Evolutionary conservation across 208 protist genomes (phyloP).

Genomic region (Histomonas meleagridis): DNA sequence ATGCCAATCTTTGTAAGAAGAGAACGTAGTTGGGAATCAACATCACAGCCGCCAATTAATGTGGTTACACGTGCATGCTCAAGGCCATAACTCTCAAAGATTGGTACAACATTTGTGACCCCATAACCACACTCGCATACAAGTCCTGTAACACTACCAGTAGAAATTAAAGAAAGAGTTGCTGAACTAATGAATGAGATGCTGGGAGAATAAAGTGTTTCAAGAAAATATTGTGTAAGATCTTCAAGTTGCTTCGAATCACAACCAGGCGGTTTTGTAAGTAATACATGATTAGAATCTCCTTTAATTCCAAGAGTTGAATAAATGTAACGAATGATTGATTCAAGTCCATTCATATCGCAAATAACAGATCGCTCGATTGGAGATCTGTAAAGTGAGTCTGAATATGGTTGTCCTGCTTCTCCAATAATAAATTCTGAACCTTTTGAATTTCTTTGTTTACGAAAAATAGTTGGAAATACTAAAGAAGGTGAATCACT

Average conservation of each 20-base stretch:
- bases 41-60: neutral
- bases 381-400: neutral
- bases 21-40: neutral
- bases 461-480: constrained; percentile 42
- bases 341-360: neutral
- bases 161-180: constrained; percentile 3
- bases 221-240: neutral
- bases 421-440: neutral
- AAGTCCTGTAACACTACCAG: neutral
- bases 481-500: constrained; percentile 53
- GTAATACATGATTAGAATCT: neutral
- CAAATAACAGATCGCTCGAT: neutral
- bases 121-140: constrained; percentile 20
- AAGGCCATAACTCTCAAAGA: neutral
- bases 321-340: neutral
- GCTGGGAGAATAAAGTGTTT: neutral
- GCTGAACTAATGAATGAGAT: constrained; percentile 18
- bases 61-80: neutral
- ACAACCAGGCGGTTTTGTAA: neutral
- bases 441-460: neutral
- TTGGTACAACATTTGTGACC: constrained; percentile 5
- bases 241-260: neutral
- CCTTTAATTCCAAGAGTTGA: neutral
- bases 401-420: neutral
- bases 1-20: constrained; percentile 28